phyloP scores from a whole-genome alignment of 805 yeast species.

The Candida dendrica region DNA sequence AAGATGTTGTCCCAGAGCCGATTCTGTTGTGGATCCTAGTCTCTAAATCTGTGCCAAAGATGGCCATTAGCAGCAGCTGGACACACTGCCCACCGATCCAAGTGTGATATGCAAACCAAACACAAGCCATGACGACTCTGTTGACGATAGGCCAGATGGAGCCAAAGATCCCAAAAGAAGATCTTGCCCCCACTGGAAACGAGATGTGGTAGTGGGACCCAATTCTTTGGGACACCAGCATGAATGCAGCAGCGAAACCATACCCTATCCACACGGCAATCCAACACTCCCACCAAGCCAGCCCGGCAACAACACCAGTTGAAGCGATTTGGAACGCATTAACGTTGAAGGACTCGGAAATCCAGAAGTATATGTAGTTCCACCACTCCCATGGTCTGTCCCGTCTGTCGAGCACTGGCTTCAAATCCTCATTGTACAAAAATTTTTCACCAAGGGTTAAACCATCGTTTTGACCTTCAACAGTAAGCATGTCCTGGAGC shows the following conservation, averaged over 20 bases:
- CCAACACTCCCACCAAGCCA: slow-evolving; percentile 92
- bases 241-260: slow-evolving; percentile 58
- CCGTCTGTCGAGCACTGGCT: slow-evolving; percentile 60
- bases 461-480: slow-evolving; percentile 17
- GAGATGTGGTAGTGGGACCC: slow-evolving; percentile 79
- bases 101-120: slow-evolving; percentile 86
- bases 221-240: slow-evolving; percentile 62
- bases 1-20: slow-evolving; percentile 57
- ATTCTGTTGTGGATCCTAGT: slow-evolving; percentile 61
- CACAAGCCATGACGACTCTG: slow-evolving; percentile 79
- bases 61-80: slow-evolving; percentile 64
- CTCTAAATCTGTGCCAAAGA: slow-evolving; percentile 63
- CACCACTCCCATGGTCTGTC: slow-evolving; percentile 83
- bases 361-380: slow-evolving; percentile 75
- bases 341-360: slow-evolving; percentile 84
- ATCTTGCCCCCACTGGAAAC: slow-evolving; percentile 76
- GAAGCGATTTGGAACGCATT: slow-evolving; percentile 91
- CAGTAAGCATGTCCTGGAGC: not conserved
- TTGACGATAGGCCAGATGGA: slow-evolving; percentile 84
- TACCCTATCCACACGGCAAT: slow-evolving; percentile 85
- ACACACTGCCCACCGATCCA: slow-evolving; percentile 84
- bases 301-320: slow-evolving; percentile 70
- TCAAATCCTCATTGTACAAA: slow-evolving; percentile 66
- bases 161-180: slow-evolving; percentile 83
- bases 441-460: slow-evolving; percentile 56